phyloP scores from a whole-genome alignment of 192 early-diverging fungal genomes.

The Coemansia sp. region DNA sequence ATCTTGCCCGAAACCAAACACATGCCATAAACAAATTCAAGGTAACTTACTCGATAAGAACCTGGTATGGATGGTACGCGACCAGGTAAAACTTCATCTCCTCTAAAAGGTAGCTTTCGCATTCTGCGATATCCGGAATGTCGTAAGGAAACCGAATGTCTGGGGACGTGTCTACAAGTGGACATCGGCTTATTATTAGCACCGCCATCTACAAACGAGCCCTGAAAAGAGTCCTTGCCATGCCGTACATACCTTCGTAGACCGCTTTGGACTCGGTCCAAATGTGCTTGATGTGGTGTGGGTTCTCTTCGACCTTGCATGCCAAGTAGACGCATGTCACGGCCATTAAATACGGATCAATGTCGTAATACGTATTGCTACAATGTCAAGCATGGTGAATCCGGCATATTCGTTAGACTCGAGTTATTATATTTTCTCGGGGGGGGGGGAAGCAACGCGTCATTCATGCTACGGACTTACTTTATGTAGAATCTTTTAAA shows the following conservation, averaged over 20 bases:
- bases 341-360: slow-evolving; percentile 76
- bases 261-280: slow-evolving; percentile 45
- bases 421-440: too few species aligned
- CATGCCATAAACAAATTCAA: neutral
- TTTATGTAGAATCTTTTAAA: slow-evolving; percentile 89
- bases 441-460: too few species aligned
- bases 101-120: slow-evolving; percentile 89
- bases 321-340: slow-evolving; percentile 86
- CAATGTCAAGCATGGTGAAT: neutral
- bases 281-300: slow-evolving; percentile 62
- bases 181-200: neutral
- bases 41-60: slow-evolving; percentile 64
- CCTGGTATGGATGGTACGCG: slow-evolving; percentile 85
- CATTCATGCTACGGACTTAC: slow-evolving; percentile 45
- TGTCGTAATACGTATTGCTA: slow-evolving; percentile 71
- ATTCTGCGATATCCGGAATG: slow-evolving; percentile 77
- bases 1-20: neutral
- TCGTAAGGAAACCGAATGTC: slow-evolving; percentile 63
- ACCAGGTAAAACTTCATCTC: slow-evolving; percentile 89
- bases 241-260: slow-evolving; percentile 29
- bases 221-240: neutral
- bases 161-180: slow-evolving; percentile 27
- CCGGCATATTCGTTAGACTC: neutral
- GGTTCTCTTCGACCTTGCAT: slow-evolving; percentile 84
- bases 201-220: too few species aligned